Conservation (phyloP, 257 asterid species). For the Capsicum chinense region DNA sequence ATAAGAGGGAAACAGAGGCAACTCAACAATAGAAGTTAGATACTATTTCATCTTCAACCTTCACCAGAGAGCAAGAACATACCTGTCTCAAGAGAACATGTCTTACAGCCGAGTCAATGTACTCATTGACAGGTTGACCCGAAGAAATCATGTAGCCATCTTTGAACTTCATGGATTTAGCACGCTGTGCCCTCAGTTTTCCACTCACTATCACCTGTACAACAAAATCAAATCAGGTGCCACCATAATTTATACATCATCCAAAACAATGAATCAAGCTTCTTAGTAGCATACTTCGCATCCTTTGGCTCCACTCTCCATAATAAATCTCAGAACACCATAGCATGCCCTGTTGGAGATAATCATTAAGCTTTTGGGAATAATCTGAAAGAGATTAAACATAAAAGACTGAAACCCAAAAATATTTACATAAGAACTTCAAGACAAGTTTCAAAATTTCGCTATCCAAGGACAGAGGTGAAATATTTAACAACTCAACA, state of each 20-base stretch:
- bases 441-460: not conserved
- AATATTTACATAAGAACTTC: not conserved
- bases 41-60: not conserved
- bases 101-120: conserved; percentile 65
- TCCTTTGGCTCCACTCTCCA: conserved; percentile 70
- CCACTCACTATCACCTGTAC: conserved; percentile 69
- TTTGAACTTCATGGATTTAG: conserved; percentile 41
- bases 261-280: not conserved
- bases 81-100: conserved; percentile 66
- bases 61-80: not conserved
- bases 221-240: not conserved
- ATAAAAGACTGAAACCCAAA: not conserved
- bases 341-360: conserved; percentile 55
- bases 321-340: conserved; percentile 60
- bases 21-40: too few species aligned
- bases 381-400: not conserved
- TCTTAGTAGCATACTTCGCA: conserved; percentile 51
- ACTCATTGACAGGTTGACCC: conserved; percentile 70
- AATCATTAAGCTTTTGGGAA: not conserved
- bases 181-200: conserved; percentile 65
- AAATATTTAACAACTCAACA: not conserved
- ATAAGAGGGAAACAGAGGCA: not conserved
- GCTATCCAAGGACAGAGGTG: conserved; percentile 22
- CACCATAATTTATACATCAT: not conserved
- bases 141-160: not conserved